A percentile compares a stretch with the other conserved stretches of the same genome.
These are phyloP conservation scores for Nasturtium officinale DNA, from an alignment of 345 rosid genomes.

Conservation along the genomic window DNA sequence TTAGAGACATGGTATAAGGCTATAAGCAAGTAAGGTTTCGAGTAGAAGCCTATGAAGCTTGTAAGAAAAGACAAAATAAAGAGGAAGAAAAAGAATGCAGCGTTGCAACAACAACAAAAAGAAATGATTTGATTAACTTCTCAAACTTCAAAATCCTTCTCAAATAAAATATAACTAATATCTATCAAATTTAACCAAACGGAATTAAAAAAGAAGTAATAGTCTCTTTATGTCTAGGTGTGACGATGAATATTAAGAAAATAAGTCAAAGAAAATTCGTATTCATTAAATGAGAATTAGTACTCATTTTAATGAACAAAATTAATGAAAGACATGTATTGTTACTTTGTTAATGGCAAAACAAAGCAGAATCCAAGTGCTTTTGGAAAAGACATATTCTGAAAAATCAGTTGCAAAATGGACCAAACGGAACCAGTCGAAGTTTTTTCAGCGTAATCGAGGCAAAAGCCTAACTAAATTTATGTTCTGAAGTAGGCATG, in stretches of 20 bases:
- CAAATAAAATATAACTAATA: not conserved
- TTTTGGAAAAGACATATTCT: not conserved
- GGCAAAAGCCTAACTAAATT: not conserved
- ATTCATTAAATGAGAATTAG: not conserved
- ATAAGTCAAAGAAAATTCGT: not conserved
- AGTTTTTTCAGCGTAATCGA: not conserved
- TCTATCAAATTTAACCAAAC: not conserved
- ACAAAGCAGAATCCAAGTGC: not conserved
- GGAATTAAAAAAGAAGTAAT: not conserved
- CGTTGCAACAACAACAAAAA: not conserved
- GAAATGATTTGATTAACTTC: not conserved
- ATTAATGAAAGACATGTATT: not conserved
- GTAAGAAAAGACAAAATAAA: not conserved
- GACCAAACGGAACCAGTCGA: not conserved
- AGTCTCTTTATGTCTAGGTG: not conserved
- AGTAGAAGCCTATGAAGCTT: constrained; percentile 3
- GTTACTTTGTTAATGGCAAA: not conserved
- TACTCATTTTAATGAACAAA: not conserved
- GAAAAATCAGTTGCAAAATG: constrained; percentile 7
- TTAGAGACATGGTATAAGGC: too few species aligned
- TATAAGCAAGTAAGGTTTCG: not conserved
- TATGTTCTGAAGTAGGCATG: too few species aligned
- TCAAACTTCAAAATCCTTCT: not conserved
- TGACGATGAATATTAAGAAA: not conserved
- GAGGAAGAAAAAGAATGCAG: not conserved